These are phyloP conservation scores for Solanum paucissectum DNA, from an alignment of 257 asterid genomes.

Conservation along the genomic window DNA sequence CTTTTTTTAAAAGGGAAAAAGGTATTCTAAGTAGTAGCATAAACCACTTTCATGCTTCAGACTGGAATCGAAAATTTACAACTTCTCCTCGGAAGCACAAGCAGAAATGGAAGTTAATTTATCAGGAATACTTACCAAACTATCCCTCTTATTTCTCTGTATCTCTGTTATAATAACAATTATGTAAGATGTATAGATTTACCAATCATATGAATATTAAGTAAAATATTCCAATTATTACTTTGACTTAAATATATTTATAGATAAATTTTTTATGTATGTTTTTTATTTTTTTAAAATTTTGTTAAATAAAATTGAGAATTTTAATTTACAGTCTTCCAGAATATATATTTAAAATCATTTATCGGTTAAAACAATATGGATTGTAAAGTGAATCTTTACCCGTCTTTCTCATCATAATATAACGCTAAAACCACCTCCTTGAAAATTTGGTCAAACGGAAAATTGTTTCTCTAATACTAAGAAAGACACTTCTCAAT, in stretches of 20 bases:
- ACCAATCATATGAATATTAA: background rate
- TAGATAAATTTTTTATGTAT: background rate
- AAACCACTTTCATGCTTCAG: background rate
- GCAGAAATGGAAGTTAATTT: background rate
- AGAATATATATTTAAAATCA: background rate
- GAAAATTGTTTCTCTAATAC: background rate
- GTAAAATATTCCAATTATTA: background rate
- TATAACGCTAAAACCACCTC: background rate
- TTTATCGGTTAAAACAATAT: background rate
- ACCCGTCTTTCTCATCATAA: background rate
- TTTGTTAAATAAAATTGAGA: background rate
- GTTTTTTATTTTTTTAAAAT: background rate
- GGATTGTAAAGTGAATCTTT: background rate
- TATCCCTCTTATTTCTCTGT: background rate
- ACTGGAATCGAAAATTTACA: background rate
- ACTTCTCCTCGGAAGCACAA: background rate
- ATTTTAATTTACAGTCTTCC: background rate
- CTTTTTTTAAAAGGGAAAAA: background rate
- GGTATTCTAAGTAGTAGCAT: background rate
- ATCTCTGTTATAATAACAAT: background rate
- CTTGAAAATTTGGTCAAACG: background rate
- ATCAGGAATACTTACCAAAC: background rate
- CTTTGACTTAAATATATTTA: background rate
- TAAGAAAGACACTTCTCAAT: background rate
- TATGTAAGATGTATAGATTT: background rate